A percentile compares a stretch with the other conserved stretches of the same genome.
Conservation (phyloP, 495 filamentous ascomycete genomes). For the Talaromyces thailandensis region DNA sequence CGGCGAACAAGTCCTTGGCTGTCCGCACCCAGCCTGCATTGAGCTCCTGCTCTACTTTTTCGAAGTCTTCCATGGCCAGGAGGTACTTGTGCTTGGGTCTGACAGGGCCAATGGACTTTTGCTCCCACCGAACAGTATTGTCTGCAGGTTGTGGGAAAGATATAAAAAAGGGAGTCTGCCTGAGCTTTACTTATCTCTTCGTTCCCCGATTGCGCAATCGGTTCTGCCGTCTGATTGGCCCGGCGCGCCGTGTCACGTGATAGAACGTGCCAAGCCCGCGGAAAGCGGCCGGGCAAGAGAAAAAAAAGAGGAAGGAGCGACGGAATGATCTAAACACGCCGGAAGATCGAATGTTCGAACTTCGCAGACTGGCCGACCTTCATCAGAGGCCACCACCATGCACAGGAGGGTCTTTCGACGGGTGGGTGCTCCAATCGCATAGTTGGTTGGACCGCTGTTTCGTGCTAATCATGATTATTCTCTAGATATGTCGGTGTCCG, state of each 20-base stretch:
- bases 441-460: neutral
- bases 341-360: neutral
- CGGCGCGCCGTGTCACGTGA: constrained; percentile 3
- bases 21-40: constrained; percentile 41
- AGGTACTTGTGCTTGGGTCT: neutral
- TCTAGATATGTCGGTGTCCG: constrained; percentile 6
- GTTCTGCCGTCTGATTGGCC: neutral
- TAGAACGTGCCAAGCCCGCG: constrained; percentile 3
- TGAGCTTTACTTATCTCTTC: neutral
- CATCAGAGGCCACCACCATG: neutral
- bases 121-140: constrained; percentile 7
- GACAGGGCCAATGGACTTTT: neutral
- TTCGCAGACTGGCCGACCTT: neutral
- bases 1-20: constrained; percentile 87
- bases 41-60: constrained; percentile 25
- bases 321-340: neutral
- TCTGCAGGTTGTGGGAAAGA: neutral
- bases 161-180: neutral
- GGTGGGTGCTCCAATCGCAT: neutral
- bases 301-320: neutral
- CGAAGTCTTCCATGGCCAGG: constrained; percentile 23
- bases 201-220: constrained; percentile 21
- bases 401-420: constrained; percentile 6
- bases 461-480: neutral
- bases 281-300: neutral